Evolutionary conservation across 1,284 basidiomycete species (phyloP), one percentile per base, ranked within the genome.

Genomic region (Microbotryum lychnidis-dioicae): DNA sequence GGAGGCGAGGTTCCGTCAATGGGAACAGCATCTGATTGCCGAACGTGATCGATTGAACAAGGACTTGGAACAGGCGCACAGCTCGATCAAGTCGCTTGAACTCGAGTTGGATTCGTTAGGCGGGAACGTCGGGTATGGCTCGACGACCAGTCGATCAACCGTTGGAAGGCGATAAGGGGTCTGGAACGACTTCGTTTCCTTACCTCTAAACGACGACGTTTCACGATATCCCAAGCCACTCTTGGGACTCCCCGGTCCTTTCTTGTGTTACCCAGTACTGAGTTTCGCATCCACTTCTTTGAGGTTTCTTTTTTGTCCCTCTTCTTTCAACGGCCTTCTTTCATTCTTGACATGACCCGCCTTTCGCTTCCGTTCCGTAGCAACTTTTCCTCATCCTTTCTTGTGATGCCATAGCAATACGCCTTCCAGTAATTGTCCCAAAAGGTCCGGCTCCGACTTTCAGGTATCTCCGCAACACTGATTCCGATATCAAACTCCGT

Each of bases 41-140:
- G 92, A 97, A 79, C 85, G 92, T 73, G 92, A 97, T 77, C 84
- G 92, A 56, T 85, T 97, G 80, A 97, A 97, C 84, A 96, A 96
- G 78, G 92, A 97, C 75, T 80, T 91, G 73, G 92, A 97, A 79
- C 77, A 84, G 75, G 89, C 92, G 20, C 91, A 94, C 81, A 85
- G 69, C 12, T 60, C 62, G 6, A 71, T 71, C 68, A 71, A 71
- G 57, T 27, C 58, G 18, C 65, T 71, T 54, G 70, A 71, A 48
- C 51, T 66, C 51, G 70, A 71, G 57, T 60, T 71, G 44, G 70
- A 71, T 51, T 51, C 56, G 23, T 54, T 71, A 21, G 64, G 67
- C 14, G 62, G 63, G 9, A 46, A 42, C 12, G 58, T 55, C n/a
- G 60, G 63, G 1, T 69, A 69, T 56, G 68, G 65, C 12, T 61